These are phyloP conservation scores for Silene noctiflora DNA, from an alignment of 179 eudicot genomes.

Conservation along the genomic window DNA sequence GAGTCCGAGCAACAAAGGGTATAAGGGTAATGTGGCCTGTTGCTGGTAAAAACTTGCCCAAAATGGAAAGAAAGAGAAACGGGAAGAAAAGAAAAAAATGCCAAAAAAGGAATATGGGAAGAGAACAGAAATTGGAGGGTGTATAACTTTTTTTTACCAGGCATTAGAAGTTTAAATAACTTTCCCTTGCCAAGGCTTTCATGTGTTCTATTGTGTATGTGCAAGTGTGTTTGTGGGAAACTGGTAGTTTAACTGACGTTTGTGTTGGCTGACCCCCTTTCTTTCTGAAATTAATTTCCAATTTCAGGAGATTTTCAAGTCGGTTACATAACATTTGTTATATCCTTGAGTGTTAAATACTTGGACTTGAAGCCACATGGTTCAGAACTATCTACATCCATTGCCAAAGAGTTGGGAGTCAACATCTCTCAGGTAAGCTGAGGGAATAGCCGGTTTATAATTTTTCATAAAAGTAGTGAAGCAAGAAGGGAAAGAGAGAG, in stretches of 20 bases:
- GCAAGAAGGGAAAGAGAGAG: constrained; percentile 3
- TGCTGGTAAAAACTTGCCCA: no score
- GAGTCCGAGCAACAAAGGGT: no score
- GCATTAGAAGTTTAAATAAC: not conserved
- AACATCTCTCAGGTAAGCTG: constrained; percentile 64
- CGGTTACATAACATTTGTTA: constrained; percentile 59
- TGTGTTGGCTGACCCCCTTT: constrained; percentile 13
- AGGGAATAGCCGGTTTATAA: constrained; percentile 8
- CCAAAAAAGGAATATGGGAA: not conserved
- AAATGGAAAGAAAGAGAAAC: no score
- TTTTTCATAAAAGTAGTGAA: not conserved
- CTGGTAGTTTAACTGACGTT: not conserved
- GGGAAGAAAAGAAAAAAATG: no score
- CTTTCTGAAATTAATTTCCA: constrained; percentile 7
- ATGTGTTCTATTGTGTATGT: not conserved
- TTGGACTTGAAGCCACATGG: constrained; percentile 60
- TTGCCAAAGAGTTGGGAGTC: constrained; percentile 66
- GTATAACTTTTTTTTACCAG: not conserved
- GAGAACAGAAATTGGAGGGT: no score
- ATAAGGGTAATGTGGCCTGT: no score
- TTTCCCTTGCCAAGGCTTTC: not conserved
- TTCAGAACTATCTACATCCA: constrained; percentile 48
- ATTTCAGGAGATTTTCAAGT: constrained; percentile 53
- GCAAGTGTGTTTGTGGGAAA: not conserved
- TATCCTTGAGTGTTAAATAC: constrained; percentile 54